phyloP scores from a whole-genome alignment of 768 basidiomycete species.

The Candolleomyces aberdarensis region DNA sequence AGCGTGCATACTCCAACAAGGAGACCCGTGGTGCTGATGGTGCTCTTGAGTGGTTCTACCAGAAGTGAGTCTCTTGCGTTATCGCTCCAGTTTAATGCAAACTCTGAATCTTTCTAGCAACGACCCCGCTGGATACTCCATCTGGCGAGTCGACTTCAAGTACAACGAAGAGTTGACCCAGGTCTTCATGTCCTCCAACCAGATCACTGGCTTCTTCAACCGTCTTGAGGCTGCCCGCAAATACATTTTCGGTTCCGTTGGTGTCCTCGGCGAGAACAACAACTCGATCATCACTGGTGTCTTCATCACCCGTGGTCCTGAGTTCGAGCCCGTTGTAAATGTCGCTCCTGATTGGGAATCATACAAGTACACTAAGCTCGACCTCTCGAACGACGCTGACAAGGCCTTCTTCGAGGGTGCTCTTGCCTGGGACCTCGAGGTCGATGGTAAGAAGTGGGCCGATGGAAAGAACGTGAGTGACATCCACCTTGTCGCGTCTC shows the following conservation, averaged over 20 bases:
- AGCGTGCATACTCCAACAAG: conserved; percentile 95
- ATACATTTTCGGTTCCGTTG: conserved; percentile 91
- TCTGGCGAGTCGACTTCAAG: conserved; percentile 94
- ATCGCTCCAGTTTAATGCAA: not conserved
- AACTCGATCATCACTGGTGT: conserved; percentile 80
- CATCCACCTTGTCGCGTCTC: no score
- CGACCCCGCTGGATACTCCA: conserved; percentile 85
- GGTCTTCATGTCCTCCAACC: conserved; percentile 94
- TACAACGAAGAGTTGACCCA: conserved; percentile 92
- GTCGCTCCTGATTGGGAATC: conserved; percentile 92
- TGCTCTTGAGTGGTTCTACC: conserved; percentile 93
- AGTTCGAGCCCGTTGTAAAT: conserved; percentile 64
- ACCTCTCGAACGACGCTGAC: conserved; percentile 68
- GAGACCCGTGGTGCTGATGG: conserved; percentile 87
- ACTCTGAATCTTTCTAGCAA: conserved; percentile 45
- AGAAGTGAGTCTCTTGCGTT: conserved; percentile 58
- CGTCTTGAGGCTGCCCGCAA: conserved; percentile 96
- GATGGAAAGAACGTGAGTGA: conserved; percentile 68
- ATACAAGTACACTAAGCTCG: conserved; percentile 76
- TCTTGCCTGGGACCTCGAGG: conserved; percentile 89
- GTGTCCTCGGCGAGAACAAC: conserved; percentile 81
- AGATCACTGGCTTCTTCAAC: conserved; percentile 95
- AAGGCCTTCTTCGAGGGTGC: conserved; percentile 92
- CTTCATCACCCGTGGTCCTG: conserved; percentile 80
- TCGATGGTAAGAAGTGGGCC: conserved; percentile 87